A percentile compares a stretch with the other conserved stretches of the same genome.
Evolutionary conservation across 2,329 filamentous ascomycete genomes (phyloP).

Genomic region (Colletotrichum sp.): DNA sequence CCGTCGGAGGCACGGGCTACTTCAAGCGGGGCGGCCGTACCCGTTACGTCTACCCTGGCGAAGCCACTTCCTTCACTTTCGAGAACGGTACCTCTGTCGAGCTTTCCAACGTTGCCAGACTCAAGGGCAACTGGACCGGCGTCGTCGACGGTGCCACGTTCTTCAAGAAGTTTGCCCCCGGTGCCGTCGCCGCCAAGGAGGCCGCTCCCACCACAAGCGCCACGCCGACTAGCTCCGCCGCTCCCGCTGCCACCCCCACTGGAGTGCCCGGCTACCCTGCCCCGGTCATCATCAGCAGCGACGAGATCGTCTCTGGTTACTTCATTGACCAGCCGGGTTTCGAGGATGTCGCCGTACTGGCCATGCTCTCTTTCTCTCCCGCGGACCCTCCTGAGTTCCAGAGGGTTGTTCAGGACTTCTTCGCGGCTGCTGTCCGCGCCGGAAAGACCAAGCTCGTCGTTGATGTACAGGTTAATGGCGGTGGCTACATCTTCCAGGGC

Average conservation of each 20-base stretch:
- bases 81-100: slow-evolving; percentile 36
- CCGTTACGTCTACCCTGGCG: slow-evolving; percentile 30
- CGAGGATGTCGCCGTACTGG: slow-evolving; percentile 36
- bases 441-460: slow-evolving; percentile 67
- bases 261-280: slow-evolving; percentile 27
- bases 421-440: slow-evolving; percentile 38
- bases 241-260: neutral
- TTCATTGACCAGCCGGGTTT: slow-evolving; percentile 36
- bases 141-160: slow-evolving; percentile 35
- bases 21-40: slow-evolving; percentile 34
- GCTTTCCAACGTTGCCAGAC: slow-evolving; percentile 32
- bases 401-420: slow-evolving; percentile 35
- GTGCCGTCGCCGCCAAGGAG: neutral
- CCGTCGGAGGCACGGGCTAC: slow-evolving; percentile 25
- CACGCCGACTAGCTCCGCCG: neutral
- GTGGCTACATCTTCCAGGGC: slow-evolving; percentile 61
- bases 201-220: neutral
- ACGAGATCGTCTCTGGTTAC: slow-evolving; percentile 32
- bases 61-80: slow-evolving; percentile 37
- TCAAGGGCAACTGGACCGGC: slow-evolving; percentile 31
- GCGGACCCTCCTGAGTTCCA: slow-evolving; percentile 37
- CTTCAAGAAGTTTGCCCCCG: slow-evolving; percentile 34
- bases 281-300: slow-evolving; percentile 30
- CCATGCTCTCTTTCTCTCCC: slow-evolving; percentile 28
- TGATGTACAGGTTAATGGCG: slow-evolving; percentile 62